These are phyloP conservation scores for Kingdonia uniflora DNA, from an alignment of 164 flowering plant genomes.

Conservation along the genomic window DNA sequence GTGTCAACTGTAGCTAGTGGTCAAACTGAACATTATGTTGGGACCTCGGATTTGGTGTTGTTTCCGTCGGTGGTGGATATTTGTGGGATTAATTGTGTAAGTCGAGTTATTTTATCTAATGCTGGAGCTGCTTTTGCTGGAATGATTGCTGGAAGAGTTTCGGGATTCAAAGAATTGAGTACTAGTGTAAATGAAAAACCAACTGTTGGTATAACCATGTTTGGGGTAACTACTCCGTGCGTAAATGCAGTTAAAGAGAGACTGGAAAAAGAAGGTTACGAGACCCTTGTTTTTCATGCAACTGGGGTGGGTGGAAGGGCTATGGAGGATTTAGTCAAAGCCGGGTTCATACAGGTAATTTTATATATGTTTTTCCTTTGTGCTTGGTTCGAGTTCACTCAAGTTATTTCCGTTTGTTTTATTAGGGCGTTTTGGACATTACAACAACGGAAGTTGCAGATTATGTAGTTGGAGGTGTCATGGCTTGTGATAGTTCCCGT, in stretches of 20 bases:
- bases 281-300: conserved; percentile 85
- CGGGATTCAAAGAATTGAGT: conserved; percentile 9
- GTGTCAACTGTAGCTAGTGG: conserved; percentile 94
- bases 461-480: conserved; percentile 88
- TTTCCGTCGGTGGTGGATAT: conserved; percentile 91
- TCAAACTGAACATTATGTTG: conserved; percentile 65
- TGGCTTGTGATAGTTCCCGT: conserved; percentile 89
- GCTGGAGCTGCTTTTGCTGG: conserved; percentile 92
- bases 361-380: background rate
- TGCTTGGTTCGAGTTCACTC: background rate
- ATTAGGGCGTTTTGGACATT: conserved; percentile 83
- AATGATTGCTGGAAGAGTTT: conserved; percentile 59
- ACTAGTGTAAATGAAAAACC: conserved; percentile 18
- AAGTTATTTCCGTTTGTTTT: background rate
- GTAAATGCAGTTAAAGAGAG: conserved; percentile 74
- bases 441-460: conserved; percentile 98
- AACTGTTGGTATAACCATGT: conserved; percentile 91
- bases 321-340: conserved; percentile 81
- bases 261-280: conserved; percentile 66
- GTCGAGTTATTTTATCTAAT: conserved; percentile 58
- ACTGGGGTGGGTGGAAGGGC: conserved; percentile 98
- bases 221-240: conserved; percentile 97
- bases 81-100: conserved; percentile 78
- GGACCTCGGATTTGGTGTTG: conserved; percentile 75
- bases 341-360: conserved; percentile 77